These are phyloP conservation scores for Linnemannia schmuckeri DNA, from an alignment of 192 early-diverging fungal genomes.

Conservation along the genomic window DNA sequence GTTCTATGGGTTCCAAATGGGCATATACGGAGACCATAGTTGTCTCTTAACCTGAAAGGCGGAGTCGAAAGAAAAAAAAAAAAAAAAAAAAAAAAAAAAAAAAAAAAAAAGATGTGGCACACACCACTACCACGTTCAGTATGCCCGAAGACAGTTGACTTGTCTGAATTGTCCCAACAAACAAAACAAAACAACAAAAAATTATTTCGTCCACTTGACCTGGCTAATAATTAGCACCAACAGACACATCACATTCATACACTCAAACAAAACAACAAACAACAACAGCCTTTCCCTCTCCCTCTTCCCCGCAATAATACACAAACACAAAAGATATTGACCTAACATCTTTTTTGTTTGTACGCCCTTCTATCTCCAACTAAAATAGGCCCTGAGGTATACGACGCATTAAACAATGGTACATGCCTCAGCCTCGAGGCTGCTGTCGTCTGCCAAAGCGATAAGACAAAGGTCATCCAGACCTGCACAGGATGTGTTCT, in stretches of 20 bases:
- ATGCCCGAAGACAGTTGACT: neutral
- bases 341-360: neutral
- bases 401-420: constrained; percentile 59
- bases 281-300: neutral
- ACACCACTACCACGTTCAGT: neutral
- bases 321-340: neutral
- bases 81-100: neutral
- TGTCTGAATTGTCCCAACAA: neutral
- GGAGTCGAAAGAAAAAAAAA: neutral
- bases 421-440: constrained; percentile 83
- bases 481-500: constrained; percentile 88
- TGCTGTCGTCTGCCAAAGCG: constrained; percentile 87
- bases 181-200: neutral
- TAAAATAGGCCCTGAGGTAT: constrained; percentile 35
- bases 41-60: neutral
- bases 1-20: neutral
- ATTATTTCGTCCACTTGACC: neutral
- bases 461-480: constrained; percentile 78
- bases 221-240: neutral
- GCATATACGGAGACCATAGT: neutral
- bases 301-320: neutral
- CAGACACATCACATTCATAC: neutral
- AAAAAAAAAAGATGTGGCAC: neutral
- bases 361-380: neutral
- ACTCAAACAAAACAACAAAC: constrained; percentile 3